Conservation (phyloP, 192 early-diverging fungal genomes). For the Tieghemiomyces parasiticus region DNA sequence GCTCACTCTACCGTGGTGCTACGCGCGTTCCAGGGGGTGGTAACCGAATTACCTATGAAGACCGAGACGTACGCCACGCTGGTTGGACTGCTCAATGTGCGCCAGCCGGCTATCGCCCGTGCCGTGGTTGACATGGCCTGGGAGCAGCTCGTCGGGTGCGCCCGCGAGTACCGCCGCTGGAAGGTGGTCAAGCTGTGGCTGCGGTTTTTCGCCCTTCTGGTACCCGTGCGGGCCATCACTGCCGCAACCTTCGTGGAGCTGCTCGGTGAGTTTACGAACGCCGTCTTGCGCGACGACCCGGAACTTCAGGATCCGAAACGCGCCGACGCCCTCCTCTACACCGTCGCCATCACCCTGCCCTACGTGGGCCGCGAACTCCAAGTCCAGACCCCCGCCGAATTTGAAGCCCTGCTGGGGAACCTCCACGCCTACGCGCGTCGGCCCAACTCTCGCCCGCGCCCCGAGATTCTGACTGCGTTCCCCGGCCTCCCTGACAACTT, state of each 20-base stretch:
- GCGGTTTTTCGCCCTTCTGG: constrained; percentile 68
- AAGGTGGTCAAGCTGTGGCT: constrained; percentile 56
- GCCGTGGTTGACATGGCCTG: constrained; percentile 43
- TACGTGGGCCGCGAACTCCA: constrained; percentile 37
- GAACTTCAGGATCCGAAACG: constrained; percentile 16
- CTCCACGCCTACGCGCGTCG: constrained; percentile 17
- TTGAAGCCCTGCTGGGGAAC: constrained; percentile 15
- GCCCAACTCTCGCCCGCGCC: neutral
- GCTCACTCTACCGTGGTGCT: neutral
- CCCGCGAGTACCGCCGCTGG: constrained; percentile 43
- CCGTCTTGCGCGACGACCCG: constrained; percentile 17
- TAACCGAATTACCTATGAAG: constrained; percentile 60
- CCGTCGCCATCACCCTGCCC: constrained; percentile 64
- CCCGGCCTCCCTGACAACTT: constrained; percentile 14
- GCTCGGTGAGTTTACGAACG: constrained; percentile 44
- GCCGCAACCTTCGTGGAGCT: constrained; percentile 45
- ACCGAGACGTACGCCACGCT: constrained; percentile 63
- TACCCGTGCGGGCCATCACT: constrained; percentile 59
- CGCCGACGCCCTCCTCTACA: constrained; percentile 55
- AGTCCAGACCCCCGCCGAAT: constrained; percentile 15
- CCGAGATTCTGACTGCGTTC: constrained; percentile 7
- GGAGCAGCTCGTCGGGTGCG: constrained; percentile 32
- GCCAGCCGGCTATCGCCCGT: constrained; percentile 41
- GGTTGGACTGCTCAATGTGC: constrained; percentile 67
- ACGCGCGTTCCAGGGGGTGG: neutral